phyloP scores from a whole-genome alignment of 352 stramenopile species.

The Phytophthora pinifolia region DNA sequence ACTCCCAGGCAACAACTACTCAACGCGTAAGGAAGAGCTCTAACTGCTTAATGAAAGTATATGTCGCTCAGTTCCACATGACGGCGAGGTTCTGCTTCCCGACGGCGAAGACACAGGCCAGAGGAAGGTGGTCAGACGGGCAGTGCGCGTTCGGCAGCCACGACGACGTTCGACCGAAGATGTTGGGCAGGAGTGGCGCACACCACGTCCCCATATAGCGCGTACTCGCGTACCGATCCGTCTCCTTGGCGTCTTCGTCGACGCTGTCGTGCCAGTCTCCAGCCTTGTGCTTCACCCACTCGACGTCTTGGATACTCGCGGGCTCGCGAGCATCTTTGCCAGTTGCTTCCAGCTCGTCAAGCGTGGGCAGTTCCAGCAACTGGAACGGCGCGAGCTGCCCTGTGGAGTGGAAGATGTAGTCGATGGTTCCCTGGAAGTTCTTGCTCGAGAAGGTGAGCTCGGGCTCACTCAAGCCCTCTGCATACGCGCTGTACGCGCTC shows the following conservation, averaged over 20 bases:
- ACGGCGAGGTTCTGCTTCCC: conserved; percentile 43
- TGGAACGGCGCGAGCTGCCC: conserved; percentile 53
- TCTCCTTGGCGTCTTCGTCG: conserved; percentile 22
- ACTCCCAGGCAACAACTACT: conserved; percentile 15
- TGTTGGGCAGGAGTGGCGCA: conserved; percentile 43
- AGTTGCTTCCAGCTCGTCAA: conserved; percentile 39
- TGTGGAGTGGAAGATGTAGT: conserved; percentile 86
- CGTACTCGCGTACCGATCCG: conserved; percentile 15
- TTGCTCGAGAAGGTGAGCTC: conserved; percentile 71
- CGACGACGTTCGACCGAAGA: conserved; percentile 21
- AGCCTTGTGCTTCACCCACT: conserved; percentile 47
- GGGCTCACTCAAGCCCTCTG: conserved; percentile 57
- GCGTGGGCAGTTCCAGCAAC: conserved; percentile 53
- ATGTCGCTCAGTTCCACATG: conserved; percentile 45
- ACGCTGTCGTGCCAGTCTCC: conserved; percentile 36
- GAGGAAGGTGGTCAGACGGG: conserved; percentile 78
- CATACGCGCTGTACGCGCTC: conserved; percentile 69
- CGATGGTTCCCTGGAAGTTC: conserved; percentile 58
- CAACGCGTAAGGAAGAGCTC: conserved; percentile 32
- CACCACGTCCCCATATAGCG: conserved; percentile 59
- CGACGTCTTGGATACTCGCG: conserved; percentile 22
- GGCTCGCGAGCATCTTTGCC: conserved; percentile 42
- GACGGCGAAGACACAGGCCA: conserved; percentile 69
- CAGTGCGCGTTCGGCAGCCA: conserved; percentile 71
- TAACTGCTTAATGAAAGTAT: conserved; percentile 16